phyloP scores from a whole-genome alignment of 1,139 yeast species.

The Kodamaea fungicola region DNA sequence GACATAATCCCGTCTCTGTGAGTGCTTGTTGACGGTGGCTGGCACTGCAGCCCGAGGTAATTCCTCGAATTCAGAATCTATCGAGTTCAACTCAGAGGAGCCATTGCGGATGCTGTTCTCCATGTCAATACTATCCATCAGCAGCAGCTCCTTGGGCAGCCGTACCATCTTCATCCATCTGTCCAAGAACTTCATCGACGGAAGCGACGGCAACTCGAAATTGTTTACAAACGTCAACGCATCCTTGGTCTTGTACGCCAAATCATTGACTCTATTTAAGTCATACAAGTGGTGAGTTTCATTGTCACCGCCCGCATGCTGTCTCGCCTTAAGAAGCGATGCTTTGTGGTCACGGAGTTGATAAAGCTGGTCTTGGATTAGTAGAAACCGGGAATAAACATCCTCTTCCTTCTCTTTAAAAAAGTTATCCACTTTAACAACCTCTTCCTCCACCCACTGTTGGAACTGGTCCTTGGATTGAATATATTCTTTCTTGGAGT shows the following conservation, averaged over 20 bases:
- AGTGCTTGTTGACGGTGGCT: conserved; percentile 17
- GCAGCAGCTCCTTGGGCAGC: conserved; percentile 9
- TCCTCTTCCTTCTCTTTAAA: conserved; percentile 59
- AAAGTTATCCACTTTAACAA: conserved; percentile 57
- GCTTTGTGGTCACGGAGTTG: conserved; percentile 56
- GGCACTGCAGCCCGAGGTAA: conserved; percentile 2
- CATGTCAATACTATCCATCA: conserved; percentile 7
- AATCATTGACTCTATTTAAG: conserved; percentile 22
- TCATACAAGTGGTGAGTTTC: conserved; percentile 11
- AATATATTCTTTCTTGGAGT: conserved; percentile 17
- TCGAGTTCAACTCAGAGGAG: conserved; percentile 5
- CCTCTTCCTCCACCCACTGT: conserved; percentile 60
- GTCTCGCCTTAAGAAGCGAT: conserved; percentile 9
- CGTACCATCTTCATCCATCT: conserved; percentile 18
- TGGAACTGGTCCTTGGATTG: conserved; percentile 43
- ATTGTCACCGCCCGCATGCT: conserved; percentile 6
- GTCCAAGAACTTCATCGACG: conserved; percentile 44
- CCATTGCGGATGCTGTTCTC: conserved; percentile 46
- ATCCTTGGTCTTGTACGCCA: conserved; percentile 32
- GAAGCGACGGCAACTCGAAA: conserved; percentile 58
- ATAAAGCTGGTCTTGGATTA: conserved; percentile 66
- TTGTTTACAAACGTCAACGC: conserved; percentile 33
- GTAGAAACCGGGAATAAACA: conserved; percentile 54
- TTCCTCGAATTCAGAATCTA: conserved; percentile 10
- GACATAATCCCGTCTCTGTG: conserved; percentile 32